Conservation (phyloP, 2,329 filamentous ascomycete species). For the Leptographium lundbergii region DNA sequence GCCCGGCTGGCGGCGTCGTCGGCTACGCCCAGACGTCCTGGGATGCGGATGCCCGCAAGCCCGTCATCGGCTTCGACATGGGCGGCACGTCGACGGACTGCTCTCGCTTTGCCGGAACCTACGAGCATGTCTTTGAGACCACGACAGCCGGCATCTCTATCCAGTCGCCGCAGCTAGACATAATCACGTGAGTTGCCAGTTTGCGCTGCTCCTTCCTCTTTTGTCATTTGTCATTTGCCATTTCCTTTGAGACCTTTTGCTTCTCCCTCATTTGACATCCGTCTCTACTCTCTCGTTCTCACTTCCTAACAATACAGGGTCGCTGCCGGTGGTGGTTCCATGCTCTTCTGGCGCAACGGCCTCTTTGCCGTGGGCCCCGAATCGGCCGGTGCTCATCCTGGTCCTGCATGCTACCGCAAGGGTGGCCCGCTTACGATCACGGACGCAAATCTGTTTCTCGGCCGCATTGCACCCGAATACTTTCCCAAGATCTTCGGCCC, state of each 20-base stretch:
- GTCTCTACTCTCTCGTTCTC: not conserved
- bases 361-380: conserved; percentile 57
- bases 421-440: conserved; percentile 54
- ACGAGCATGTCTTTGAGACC: conserved; percentile 90
- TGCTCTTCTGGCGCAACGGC: conserved; percentile 55
- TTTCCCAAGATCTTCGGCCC: conserved; percentile 59
- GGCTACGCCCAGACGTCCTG: conserved; percentile 88
- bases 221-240: not conserved
- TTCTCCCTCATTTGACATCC: not conserved
- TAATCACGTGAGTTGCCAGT: not conserved
- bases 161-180: not conserved
- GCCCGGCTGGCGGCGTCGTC: conserved; percentile 85
- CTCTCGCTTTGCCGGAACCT: conserved; percentile 73
- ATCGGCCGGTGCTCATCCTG: conserved; percentile 51
- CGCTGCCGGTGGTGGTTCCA: conserved; percentile 63
- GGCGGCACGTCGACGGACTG: conserved; percentile 88
- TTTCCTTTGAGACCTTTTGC: not conserved
- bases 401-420: conserved; percentile 55
- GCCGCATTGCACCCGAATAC: conserved; percentile 40
- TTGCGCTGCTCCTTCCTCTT: not conserved
- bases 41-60: conserved; percentile 66
- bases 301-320: conserved; percentile 64
- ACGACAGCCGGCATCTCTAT: conserved; percentile 28
- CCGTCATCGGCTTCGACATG: conserved; percentile 94
- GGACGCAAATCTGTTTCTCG: conserved; percentile 53